Conservation (phyloP, 2,329 filamentous ascomycete genomes). For the Pyrenophora tritici-repentis region DNA sequence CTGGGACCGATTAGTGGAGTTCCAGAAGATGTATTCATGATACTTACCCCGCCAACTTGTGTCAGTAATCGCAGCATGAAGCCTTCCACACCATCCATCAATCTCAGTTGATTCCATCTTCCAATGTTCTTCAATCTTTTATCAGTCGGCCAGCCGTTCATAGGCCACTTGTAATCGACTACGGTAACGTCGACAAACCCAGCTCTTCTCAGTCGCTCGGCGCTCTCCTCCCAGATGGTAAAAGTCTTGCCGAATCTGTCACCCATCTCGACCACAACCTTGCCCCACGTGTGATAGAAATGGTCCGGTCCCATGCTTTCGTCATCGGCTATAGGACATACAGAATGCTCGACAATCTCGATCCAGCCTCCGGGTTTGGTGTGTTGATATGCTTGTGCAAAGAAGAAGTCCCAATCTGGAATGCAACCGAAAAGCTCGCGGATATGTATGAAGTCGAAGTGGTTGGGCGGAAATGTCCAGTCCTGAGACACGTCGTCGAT, state of each 20-base stretch:
- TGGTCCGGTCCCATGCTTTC: constrained; percentile 46
- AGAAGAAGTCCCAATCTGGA: constrained; percentile 53
- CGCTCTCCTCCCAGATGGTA: constrained; percentile 43
- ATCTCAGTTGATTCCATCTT: constrained; percentile 43
- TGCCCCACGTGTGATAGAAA: constrained; percentile 45
- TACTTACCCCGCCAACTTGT: constrained; percentile 39
- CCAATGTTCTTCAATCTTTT: constrained; percentile 44
- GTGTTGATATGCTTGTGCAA: constrained; percentile 41
- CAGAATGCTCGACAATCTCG: constrained; percentile 51
- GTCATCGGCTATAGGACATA: constrained; percentile 49
- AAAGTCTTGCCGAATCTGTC: constrained; percentile 47
- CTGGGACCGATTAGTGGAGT: constrained; percentile 11
- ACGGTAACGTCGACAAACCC: constrained; percentile 45
- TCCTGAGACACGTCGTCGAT: constrained; percentile 53
- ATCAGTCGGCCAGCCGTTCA: constrained; percentile 43
- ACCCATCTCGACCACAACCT: constrained; percentile 43
- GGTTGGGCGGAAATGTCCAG: constrained; percentile 48
- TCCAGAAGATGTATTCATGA: background rate
- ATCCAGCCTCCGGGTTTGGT: constrained; percentile 51
- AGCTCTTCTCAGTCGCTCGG: constrained; percentile 36
- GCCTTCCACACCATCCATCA: constrained; percentile 46
- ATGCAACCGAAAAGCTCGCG: constrained; percentile 54
- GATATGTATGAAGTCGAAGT: constrained; percentile 54
- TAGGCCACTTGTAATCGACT: constrained; percentile 43
- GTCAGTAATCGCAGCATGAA: constrained; percentile 47